Evolutionary conservation across 352 stramenopile genomes (phyloP).

Genomic region (Peronospora belbahrii): DNA sequence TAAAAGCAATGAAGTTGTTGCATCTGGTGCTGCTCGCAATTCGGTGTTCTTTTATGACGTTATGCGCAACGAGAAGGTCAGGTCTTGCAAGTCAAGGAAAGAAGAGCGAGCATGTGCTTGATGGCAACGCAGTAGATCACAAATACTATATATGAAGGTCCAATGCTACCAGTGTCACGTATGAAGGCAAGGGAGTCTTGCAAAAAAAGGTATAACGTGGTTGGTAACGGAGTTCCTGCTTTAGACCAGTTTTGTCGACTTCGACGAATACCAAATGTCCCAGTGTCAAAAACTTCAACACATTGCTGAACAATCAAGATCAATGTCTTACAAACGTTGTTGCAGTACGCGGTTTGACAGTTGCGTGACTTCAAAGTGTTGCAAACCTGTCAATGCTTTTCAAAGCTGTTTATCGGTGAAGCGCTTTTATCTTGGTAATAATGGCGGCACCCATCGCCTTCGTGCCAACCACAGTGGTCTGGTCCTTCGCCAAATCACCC

Average conservation of each 20-base stretch:
- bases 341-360: neutral
- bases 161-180: too few species aligned
- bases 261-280: neutral
- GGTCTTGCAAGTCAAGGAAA: neutral
- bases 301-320: neutral
- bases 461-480: constrained; percentile 48
- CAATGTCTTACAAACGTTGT: neutral
- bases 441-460: constrained; percentile 75
- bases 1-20: neutral
- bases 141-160: too few species aligned
- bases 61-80: neutral
- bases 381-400: neutral
- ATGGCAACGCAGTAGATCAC: too few species aligned
- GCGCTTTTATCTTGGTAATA: constrained; percentile 62
- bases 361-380: neutral
- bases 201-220: too few species aligned
- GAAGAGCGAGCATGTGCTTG: neutral
- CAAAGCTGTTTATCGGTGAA: constrained; percentile 33
- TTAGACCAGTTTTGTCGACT: constrained; percentile 1
- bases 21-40: neutral
- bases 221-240: too few species aligned
- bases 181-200: constrained; percentile 11
- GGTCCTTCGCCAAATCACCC: constrained; percentile 72
- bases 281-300: too few species aligned
- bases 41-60: constrained; percentile 10